Percentiles rank a stretch among this genome's conserved stretches.
Evolutionary conservation across 2,329 filamentous ascomycete genomes (phyloP).

Genomic region (Fusarium heterosporum): DNA sequence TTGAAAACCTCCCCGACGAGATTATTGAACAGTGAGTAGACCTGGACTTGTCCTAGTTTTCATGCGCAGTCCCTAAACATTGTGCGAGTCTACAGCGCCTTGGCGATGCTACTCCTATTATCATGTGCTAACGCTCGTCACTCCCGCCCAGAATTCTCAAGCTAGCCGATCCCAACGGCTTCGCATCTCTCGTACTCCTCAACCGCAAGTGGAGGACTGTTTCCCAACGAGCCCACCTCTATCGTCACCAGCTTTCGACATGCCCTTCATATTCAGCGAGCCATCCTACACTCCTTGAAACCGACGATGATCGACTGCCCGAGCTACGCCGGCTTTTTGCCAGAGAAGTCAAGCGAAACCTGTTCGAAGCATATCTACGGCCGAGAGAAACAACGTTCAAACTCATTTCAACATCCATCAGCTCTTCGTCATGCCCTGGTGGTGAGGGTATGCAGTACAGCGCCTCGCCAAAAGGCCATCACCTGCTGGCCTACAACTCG

Average conservation of each 20-base stretch:
- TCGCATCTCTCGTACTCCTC: constrained; percentile 73
- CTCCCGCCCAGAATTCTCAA: constrained; percentile 66
- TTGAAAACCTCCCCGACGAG: constrained; percentile 72
- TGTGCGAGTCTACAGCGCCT: neutral
- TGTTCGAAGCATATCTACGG: constrained; percentile 80
- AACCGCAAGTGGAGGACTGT: constrained; percentile 74
- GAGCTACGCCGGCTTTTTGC: constrained; percentile 74
- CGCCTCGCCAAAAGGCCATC: constrained; percentile 79
- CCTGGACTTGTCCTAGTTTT: neutral
- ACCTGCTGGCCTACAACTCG: constrained; percentile 84
- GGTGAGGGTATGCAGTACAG: constrained; percentile 89
- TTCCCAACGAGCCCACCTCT: constrained; percentile 73
- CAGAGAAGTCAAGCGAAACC: constrained; percentile 77
- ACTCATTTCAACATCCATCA: constrained; percentile 84
- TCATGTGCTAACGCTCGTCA: constrained; percentile 32
- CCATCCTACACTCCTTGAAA: constrained; percentile 55
- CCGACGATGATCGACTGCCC: constrained; percentile 64
- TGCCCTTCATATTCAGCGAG: constrained; percentile 70
- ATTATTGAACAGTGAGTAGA: constrained; percentile 74
- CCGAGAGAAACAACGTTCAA: constrained; percentile 79
- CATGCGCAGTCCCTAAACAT: neutral
- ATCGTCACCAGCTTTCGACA: constrained; percentile 69
- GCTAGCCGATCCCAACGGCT: constrained; percentile 70
- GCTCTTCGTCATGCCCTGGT: constrained; percentile 83
- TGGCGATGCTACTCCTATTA: neutral